These are phyloP conservation scores for Candida labiduridarum DNA, from an alignment of 1,139 yeast species.

Conservation along the genomic window DNA sequence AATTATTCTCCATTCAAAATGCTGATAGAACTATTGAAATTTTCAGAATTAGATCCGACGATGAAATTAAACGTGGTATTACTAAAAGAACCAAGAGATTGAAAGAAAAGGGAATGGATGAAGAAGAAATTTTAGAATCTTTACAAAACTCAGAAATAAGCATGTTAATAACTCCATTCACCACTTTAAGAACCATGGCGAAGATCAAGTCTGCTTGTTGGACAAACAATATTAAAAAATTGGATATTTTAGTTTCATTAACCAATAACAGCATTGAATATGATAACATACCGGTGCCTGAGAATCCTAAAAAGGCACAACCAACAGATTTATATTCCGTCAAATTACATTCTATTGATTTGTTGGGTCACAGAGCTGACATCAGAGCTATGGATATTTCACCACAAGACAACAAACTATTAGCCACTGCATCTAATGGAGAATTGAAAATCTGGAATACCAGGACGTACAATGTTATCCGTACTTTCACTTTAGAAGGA, in stretches of 20 bases:
- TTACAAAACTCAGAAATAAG: constrained; percentile 57
- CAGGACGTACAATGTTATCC: constrained; percentile 68
- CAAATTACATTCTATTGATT: constrained; percentile 61
- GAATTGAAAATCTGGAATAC: constrained; percentile 87
- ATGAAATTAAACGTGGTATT: constrained; percentile 78
- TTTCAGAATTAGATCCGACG: constrained; percentile 74
- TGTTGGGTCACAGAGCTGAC: constrained; percentile 88
- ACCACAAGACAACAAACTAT: constrained; percentile 76
- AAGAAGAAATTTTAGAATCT: constrained; percentile 60
- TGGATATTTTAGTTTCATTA: constrained; percentile 66
- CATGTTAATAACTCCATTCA: constrained; percentile 64
- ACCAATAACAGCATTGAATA: constrained; percentile 77
- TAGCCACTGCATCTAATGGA: constrained; percentile 92
- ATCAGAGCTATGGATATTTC: constrained; percentile 82
- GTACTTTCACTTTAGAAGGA: constrained; percentile 72
- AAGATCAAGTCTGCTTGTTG: constrained; percentile 62
- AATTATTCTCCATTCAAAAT: constrained; percentile 70
- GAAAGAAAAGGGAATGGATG: constrained; percentile 63
- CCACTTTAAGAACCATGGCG: constrained; percentile 57
- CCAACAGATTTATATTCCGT: constrained; percentile 34
- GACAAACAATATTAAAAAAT: constrained; percentile 43
- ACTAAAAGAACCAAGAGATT: constrained; percentile 80
- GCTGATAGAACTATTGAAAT: constrained; percentile 82
- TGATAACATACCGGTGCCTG: constrained; percentile 57
- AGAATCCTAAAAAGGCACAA: constrained; percentile 44